These are phyloP conservation scores for Gossypium mustelinum DNA, from an alignment of 345 rosid genomes.

Conservation along the genomic window DNA sequence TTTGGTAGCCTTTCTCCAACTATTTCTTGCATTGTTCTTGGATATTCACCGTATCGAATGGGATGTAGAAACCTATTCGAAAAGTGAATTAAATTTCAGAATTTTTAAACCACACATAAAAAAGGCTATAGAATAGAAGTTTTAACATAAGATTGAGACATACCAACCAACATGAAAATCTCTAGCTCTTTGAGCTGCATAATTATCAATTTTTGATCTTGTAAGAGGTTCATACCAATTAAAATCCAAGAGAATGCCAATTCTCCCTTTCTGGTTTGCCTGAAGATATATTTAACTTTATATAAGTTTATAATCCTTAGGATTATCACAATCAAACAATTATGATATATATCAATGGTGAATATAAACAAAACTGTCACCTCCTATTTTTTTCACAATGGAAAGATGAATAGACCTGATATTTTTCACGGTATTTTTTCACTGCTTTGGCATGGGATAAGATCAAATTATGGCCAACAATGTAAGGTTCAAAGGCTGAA, in stretches of 20 bases:
- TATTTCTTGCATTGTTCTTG: slow-evolving; percentile 50
- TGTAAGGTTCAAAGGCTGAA: slow-evolving; percentile 38
- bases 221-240: slow-evolving; percentile 64
- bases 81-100: background rate
- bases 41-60: slow-evolving; percentile 61
- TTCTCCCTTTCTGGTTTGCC: slow-evolving; percentile 50
- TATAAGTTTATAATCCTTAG: background rate
- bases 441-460: slow-evolving; percentile 56
- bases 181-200: slow-evolving; percentile 68
- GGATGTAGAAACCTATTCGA: slow-evolving; percentile 56
- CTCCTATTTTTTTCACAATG: too few relatives aligned
- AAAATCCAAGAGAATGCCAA: slow-evolving; percentile 63
- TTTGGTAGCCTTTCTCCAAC: slow-evolving; percentile 49
- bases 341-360: background rate
- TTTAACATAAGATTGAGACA: background rate
- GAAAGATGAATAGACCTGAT: slow-evolving; percentile 29
- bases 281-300: slow-evolving; percentile 13
- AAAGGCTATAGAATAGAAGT: background rate
- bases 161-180: slow-evolving; percentile 78
- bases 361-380: background rate
- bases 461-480: slow-evolving; percentile 47
- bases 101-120: background rate
- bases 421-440: slow-evolving; percentile 47
- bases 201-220: slow-evolving; percentile 40
- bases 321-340: background rate